Evolutionary conservation across 176 grass and related monocot genomes (phyloP).

Genomic region (Poa pratensis): DNA sequence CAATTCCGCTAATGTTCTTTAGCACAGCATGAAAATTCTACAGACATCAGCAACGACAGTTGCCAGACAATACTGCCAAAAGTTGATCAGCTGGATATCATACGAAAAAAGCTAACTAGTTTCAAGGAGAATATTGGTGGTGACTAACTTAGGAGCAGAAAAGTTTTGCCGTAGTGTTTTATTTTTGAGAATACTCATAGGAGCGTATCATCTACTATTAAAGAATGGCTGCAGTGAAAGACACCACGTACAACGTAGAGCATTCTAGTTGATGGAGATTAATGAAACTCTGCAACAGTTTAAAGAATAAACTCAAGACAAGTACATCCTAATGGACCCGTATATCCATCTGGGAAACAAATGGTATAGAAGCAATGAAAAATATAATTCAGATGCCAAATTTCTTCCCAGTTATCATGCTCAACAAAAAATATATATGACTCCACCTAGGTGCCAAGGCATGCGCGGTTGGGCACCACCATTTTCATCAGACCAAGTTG

Average conservation of each 20-base stretch:
- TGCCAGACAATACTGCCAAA: slow-evolving; percentile 17
- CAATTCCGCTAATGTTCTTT: slow-evolving; percentile 23
- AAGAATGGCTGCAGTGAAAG: too few relatives aligned
- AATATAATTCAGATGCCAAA: slow-evolving; percentile 15
- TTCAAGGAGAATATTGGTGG: slow-evolving; percentile 7
- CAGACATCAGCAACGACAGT: slow-evolving; percentile 9
- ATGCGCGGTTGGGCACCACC: not conserved
- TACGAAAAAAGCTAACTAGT: slow-evolving; percentile 9
- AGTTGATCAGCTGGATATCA: not conserved
- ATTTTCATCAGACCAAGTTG: slow-evolving; percentile 22
- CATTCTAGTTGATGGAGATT: slow-evolving; percentile 1
- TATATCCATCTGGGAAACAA: slow-evolving; percentile 18
- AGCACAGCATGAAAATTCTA: not conserved
- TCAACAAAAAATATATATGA: not conserved
- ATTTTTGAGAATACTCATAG: too few relatives aligned
- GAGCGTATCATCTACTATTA: too few relatives aligned
- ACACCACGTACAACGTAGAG: too few relatives aligned
- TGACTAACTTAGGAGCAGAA: not conserved
- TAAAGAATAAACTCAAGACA: slow-evolving; percentile 17
- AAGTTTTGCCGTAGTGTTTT: not conserved
- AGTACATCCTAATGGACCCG: slow-evolving; percentile 17
- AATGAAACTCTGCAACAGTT: slow-evolving; percentile 27
- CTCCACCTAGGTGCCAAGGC: slow-evolving; percentile 9
- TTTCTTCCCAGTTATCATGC: slow-evolving; percentile 5
- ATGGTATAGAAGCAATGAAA: slow-evolving; percentile 26